Evolutionary conservation across 2,329 filamentous ascomycete species (phyloP), one percentile per base, ranked within the genome.

Genomic region (Ceratocystis papillata): DNA sequence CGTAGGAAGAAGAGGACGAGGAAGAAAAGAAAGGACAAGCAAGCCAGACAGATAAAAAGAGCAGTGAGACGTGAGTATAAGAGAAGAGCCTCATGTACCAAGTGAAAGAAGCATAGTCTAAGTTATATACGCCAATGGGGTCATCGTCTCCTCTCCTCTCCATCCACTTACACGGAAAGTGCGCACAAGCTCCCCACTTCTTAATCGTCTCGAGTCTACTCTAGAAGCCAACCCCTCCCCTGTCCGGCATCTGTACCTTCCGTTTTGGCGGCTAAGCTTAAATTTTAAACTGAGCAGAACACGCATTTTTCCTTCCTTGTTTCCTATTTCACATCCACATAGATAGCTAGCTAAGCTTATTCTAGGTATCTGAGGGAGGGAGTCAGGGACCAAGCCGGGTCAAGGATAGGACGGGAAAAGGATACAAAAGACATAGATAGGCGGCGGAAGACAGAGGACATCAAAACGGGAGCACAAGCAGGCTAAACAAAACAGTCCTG

Each of bases 11-110:
- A 69, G 67, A 67, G 63, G 68, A 68, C 62, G 60, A 64, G 59
- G 44, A 65, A 61, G 65, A 63, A 70, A 48, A 68, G 69, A 69
- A 68, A 68, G 59, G 66, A 65, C 22, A 37, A 62, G 45, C 57
- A 61, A 55, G 25, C 28, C 7, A 44, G 62, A 67, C 37, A 48
- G 22, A 68, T 22, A 63, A 63, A 33, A 37, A 64, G 63, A 63
- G 63, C 55, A 25, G 6, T 28, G 48, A 15, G 20, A 28, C 10
- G 48, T 12, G 63, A 61, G 55, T 46, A 59, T 41, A 63, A n/a
- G 53, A 30, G 22, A 25, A 60, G 12, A 59, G 8, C 2, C 45
- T 12, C 22, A 37, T 22, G 46, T 22, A 28, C 48, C 48, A 53
- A 53, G 48, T 28, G 28, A 10, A 15, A 41, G 37, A 41, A 41